Evolutionary conservation across 2,329 filamentous ascomycete genomes (phyloP).

Genomic region (Hymenoscyphus fraxineus): DNA sequence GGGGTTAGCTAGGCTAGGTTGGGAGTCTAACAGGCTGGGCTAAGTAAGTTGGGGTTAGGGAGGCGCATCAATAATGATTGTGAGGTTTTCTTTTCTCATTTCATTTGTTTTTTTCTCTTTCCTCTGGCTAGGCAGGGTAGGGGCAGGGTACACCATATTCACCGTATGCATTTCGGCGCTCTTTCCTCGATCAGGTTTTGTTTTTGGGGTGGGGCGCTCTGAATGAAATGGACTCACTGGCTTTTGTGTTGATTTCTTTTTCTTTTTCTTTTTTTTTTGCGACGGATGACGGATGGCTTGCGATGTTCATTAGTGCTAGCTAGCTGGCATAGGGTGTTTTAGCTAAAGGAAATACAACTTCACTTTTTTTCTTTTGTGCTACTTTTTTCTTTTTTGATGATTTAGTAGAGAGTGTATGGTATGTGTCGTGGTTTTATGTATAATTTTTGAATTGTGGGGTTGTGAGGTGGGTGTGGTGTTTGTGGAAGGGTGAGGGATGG

Average conservation of each 20-base stretch:
- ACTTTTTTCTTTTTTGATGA: neutral
- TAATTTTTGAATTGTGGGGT: no score
- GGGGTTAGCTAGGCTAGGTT: neutral
- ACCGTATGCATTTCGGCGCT: constrained; percentile 24
- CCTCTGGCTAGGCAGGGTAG: no score
- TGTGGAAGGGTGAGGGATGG: no score
- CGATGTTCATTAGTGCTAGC: constrained; percentile 5
- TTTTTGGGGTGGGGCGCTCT: constrained; percentile 15
- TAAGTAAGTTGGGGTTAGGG: constrained; percentile 3
- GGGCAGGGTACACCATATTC: constrained; percentile 13
- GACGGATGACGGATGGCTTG: constrained; percentile 15
- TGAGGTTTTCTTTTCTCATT: constrained; percentile 4
- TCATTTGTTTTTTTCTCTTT: neutral
- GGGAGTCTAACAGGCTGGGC: neutral
- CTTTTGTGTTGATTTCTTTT: constrained; percentile 8
- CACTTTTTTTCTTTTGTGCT: neutral
- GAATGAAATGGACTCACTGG: neutral
- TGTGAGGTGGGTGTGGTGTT: no score
- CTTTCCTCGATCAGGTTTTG: constrained; percentile 15
- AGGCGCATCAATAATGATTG: constrained; percentile 13
- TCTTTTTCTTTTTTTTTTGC: constrained; percentile 11
- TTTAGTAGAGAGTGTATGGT: no score
- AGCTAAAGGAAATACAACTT: constrained; percentile 11
- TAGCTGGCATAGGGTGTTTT: no score
- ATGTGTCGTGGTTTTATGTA: no score